phyloP scores from a whole-genome alignment of 73 alveolate species.

The Tetrahymena borealis region DNA sequence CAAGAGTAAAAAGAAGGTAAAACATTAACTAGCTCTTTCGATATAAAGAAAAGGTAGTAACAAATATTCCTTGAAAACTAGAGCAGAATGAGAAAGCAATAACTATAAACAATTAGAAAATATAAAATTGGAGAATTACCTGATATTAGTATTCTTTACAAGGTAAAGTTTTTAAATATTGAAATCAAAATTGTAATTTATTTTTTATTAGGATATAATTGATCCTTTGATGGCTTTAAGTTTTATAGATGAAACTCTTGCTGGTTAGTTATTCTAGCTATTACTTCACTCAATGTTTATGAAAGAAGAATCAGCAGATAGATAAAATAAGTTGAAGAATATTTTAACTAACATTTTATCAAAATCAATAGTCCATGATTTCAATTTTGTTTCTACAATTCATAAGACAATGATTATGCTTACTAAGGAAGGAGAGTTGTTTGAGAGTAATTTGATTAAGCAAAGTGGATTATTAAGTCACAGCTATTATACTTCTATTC shows the following conservation, averaged over 20 bases:
- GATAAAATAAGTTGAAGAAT: conserved; percentile 9
- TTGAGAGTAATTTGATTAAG: neutral
- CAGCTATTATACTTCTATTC: neutral
- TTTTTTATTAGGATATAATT: neutral
- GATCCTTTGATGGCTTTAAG: neutral
- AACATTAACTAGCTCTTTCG: neutral
- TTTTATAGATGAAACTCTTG: neutral
- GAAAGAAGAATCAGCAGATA: neutral
- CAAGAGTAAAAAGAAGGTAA: neutral
- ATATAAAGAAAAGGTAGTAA: neutral
- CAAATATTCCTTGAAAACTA: neutral
- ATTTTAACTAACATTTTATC: neutral
- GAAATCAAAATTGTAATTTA: too few relatives aligned
- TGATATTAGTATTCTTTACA: conserved; percentile 14
- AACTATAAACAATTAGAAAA: neutral
- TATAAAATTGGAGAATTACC: conserved; percentile 41
- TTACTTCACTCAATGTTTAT: neutral
- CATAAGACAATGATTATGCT: neutral
- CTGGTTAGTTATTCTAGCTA: neutral
- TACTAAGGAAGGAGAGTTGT: neutral
- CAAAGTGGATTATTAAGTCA: neutral
- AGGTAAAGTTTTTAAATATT: neutral
- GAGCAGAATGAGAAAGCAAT: neutral
- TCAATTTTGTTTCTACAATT: neutral
- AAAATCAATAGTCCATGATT: neutral